These are phyloP conservation scores for Candida piceae DNA, from an alignment of 805 yeast species.

Conservation along the genomic window DNA sequence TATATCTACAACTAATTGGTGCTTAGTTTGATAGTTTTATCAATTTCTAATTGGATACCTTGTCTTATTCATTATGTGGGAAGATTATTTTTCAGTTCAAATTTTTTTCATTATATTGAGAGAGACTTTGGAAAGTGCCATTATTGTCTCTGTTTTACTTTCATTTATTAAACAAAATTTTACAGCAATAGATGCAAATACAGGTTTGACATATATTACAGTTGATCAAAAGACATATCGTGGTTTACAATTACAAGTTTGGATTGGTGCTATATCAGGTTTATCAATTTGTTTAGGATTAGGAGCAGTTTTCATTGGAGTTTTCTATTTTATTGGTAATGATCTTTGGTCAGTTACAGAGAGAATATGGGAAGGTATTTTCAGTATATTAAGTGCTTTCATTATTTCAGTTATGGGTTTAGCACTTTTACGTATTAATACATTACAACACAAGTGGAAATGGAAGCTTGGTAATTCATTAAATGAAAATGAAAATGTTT, in stretches of 20 bases:
- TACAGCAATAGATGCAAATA: constrained; percentile 30
- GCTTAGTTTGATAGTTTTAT: too few species aligned
- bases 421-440: constrained; percentile 73
- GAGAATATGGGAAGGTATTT: constrained; percentile 82
- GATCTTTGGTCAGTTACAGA: constrained; percentile 88
- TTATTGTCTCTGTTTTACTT: constrained; percentile 67
- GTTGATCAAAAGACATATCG: constrained; percentile 32
- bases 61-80: too few species aligned
- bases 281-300: constrained; percentile 61
- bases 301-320: constrained; percentile 64
- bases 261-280: constrained; percentile 78
- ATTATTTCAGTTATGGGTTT: constrained; percentile 86
- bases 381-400: constrained; percentile 70
- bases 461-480: constrained; percentile 37
- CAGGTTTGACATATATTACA: constrained; percentile 21
- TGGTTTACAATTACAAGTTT: constrained; percentile 60
- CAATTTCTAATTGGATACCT: too few species aligned
- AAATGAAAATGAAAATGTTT: constrained; percentile 13
- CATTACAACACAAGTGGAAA: constrained; percentile 79
- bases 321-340: constrained; percentile 73
- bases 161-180: constrained; percentile 64
- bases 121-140: constrained; percentile 73
- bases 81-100: constrained; percentile 61
- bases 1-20: too few species aligned
- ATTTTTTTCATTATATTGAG: constrained; percentile 68